Evolutionary conservation across 2,329 filamentous ascomycete genomes (phyloP).

Genomic region (Akanthomyces uredinophilus): DNA sequence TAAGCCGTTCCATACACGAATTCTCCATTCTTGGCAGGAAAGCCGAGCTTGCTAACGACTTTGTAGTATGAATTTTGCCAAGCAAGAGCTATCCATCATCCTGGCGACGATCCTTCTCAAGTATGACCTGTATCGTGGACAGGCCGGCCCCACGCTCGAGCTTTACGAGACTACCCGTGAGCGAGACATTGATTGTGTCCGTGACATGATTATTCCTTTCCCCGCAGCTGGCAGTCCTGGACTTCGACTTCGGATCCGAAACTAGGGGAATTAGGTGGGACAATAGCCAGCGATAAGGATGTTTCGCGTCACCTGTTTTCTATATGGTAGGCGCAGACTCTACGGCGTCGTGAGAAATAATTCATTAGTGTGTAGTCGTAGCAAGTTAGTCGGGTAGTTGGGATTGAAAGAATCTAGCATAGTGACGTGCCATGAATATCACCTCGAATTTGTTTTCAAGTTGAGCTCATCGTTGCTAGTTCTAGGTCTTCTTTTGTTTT

Average conservation of each 20-base stretch:
- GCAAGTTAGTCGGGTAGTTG: no score
- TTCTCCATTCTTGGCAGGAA: background rate
- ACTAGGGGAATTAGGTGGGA: background rate
- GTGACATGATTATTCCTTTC: slow-evolving; percentile 5
- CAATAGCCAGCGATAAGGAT: background rate
- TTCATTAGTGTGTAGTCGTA: no score
- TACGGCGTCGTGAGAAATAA: no score
- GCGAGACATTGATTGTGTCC: slow-evolving; percentile 4
- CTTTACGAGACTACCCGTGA: background rate
- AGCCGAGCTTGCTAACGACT: background rate
- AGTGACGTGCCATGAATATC: no score
- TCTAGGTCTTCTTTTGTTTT: no score
- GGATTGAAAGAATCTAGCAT: no score
- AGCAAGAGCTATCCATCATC: slow-evolving; percentile 4
- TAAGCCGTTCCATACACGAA: no score
- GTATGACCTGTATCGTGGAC: slow-evolving; percentile 1
- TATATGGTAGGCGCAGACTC: background rate
- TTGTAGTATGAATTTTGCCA: slow-evolving; percentile 2
- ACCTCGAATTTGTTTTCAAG: no score
- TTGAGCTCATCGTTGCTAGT: no score
- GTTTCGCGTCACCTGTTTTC: background rate
- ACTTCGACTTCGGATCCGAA: background rate
- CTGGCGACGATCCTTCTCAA: slow-evolving; percentile 1
- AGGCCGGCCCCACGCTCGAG: background rate
- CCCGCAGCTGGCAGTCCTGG: background rate